Evolutionary conservation across 805 yeast genomes (phyloP), one percentile per base, ranked within the genome.

Genomic region (Candida manassasensis): DNA sequence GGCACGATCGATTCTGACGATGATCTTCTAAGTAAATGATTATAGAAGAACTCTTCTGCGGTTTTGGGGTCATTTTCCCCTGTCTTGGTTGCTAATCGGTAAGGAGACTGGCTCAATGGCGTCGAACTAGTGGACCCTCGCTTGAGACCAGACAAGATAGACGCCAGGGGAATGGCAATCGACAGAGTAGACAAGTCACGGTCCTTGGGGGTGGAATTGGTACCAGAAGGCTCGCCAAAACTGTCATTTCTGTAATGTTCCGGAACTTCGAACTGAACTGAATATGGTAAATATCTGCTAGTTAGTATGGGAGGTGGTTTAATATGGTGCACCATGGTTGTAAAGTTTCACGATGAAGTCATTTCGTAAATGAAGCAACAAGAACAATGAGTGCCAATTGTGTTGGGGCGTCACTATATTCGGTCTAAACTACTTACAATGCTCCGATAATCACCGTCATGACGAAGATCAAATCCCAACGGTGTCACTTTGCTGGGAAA

Each of bases 401-500:
- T 17, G 4, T 16, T 14, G 8, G 14, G 15, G 24, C 16, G n/a
- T 18, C 15, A 9, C 12, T 9, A 19, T n/a, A 4, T 28, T 24
- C 12, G 8, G 12, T 24, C 13, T 24, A 6, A 24, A 24, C 36
- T 43, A 75, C 81, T 48, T 69, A 75, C 76, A 83, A 61, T 11
- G 90, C 79, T 11, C 84, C 88, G 18, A 83, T 74, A 28, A 80
- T 75, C 17, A 81, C 64, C 7, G 86, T 77, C 89, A 82, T 82
- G 14, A 17, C 12, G 12, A 6, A n/a, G n/a, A n/a, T n/a, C n/a
- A n/a, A n/a, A n/a, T n/a, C n/a, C n/a, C n/a, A n/a, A n/a, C n/a
- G n/a, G n/a, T n/a, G n/a, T n/a, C n/a, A n/a, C n/a, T n/a, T n/a
- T n/a, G n/a, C n/a, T n/a, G n/a, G n/a, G n/a, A n/a, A n/a, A n/a